Evolutionary conservation across 108 stramenopile species (phyloP).

Genomic region (Asterionellopsis glacialis): DNA sequence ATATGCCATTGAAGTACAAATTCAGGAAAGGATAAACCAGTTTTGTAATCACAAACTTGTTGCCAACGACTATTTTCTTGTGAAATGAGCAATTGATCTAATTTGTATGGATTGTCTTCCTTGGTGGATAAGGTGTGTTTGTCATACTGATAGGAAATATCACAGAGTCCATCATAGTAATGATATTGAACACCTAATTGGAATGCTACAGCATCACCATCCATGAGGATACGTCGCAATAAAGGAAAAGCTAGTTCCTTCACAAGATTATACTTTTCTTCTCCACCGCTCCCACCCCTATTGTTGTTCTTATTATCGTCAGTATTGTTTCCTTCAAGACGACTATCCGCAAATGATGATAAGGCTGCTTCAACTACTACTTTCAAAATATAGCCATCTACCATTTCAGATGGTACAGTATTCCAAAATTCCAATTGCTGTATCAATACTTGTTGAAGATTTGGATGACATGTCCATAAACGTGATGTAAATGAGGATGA

Average conservation of each 20-base stretch:
- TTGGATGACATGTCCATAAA: conserved; percentile 15
- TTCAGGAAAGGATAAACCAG: conserved; percentile 21
- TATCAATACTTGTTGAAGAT: conserved; percentile 20
- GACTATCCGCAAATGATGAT: conserved; percentile 18
- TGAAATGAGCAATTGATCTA: neutral
- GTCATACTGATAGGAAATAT: conserved; percentile 33
- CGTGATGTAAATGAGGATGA: neutral
- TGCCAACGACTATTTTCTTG: too few relatives aligned
- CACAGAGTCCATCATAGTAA: conserved; percentile 29
- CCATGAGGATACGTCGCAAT: conserved; percentile 6
- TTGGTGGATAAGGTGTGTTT: conserved; percentile 5
- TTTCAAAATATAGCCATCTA: conserved; percentile 1
- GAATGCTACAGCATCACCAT: conserved; percentile 28
- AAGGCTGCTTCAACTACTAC: conserved; percentile 22
- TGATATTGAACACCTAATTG: conserved; percentile 28
- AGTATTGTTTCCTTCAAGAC: neutral
- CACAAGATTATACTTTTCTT: conserved; percentile 12
- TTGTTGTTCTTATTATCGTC: neutral
- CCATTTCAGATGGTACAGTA: conserved; percentile 3
- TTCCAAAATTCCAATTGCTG: conserved; percentile 25
- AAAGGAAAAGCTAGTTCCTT: conserved; percentile 17
- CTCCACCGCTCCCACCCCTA: too few relatives aligned
- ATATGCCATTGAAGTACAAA: conserved; percentile 38
- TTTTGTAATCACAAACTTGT: too few relatives aligned
- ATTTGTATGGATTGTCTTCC: conserved; percentile 15